phyloP scores from a whole-genome alignment of 1,284 basidiomycete species.

The Irpex lacteus region DNA sequence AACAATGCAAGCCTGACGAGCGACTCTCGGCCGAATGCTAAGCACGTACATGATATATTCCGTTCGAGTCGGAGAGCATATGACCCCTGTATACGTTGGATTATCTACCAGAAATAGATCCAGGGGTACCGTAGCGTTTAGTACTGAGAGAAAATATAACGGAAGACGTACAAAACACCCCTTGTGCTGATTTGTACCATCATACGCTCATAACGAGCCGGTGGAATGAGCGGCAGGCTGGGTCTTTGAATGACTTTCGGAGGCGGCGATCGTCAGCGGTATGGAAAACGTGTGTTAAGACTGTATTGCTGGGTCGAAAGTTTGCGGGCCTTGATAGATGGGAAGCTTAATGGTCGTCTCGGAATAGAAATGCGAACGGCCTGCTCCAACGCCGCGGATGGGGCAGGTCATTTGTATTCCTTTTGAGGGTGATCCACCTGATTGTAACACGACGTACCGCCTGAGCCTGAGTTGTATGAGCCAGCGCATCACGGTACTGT shows the following conservation, averaged over 20 bases:
- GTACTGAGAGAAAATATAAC: background rate
- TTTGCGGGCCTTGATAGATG: background rate
- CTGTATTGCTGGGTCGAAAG: background rate
- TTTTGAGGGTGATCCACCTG: background rate
- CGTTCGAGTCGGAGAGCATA: background rate
- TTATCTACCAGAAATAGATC: no score
- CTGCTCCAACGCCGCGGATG: background rate
- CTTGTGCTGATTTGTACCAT: background rate
- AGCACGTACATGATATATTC: background rate
- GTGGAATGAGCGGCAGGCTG: background rate
- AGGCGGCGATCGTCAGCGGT: background rate
- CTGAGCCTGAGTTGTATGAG: background rate
- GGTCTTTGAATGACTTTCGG: background rate
- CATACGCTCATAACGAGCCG: background rate
- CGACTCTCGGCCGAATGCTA: background rate
- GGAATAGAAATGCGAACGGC: background rate
- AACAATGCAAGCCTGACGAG: background rate
- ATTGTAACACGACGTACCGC: background rate
- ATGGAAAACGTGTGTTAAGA: background rate
- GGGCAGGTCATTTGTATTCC: background rate
- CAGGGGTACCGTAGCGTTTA: no score
- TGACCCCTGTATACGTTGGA: background rate
- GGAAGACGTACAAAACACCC: background rate
- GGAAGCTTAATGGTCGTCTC: background rate
- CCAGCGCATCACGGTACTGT: background rate